Evolutionary conservation across 768 basidiomycete genomes (phyloP).

Genomic region (Lactarius sp.): DNA sequence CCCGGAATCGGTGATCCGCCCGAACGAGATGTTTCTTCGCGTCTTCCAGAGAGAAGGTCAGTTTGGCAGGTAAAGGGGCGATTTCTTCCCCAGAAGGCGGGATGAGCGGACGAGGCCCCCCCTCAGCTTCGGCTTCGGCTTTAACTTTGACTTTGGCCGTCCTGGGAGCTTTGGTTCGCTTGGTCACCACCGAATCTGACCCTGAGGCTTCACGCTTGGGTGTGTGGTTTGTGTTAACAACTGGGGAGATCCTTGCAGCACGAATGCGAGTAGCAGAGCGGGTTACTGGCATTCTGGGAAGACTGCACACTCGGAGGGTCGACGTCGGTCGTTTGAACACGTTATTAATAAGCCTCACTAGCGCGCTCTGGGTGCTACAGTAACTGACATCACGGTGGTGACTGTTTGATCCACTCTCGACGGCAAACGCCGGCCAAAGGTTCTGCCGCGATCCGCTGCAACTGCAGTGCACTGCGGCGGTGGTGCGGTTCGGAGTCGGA

Average conservation of each 20-base stretch:
- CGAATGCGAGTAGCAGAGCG: constrained; percentile 27
- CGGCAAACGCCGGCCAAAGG: constrained; percentile 5
- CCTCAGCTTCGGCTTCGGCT: neutral
- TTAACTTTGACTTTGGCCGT: constrained; percentile 6
- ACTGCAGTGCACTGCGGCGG: neutral
- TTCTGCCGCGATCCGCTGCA: neutral
- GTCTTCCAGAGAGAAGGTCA: constrained; percentile 72
- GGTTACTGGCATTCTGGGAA: constrained; percentile 27
- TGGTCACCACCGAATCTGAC: constrained; percentile 6
- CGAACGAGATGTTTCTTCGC: constrained; percentile 67
- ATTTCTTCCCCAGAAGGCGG: constrained; percentile 6
- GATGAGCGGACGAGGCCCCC: neutral
- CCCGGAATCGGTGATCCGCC: constrained; percentile 65
- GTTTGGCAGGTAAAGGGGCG: constrained; percentile 56
- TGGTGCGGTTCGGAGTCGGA: neutral
- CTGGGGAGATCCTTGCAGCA: neutral
- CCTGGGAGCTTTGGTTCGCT: constrained; percentile 8
- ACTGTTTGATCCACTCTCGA: no score
- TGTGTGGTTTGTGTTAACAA: neutral
- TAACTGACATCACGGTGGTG: no score
- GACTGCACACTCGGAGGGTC: neutral
- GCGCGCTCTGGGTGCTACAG: no score
- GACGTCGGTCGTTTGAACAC: neutral
- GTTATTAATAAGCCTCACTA: neutral
- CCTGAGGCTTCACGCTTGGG: constrained; percentile 6